phyloP scores from a whole-genome alignment of 176 grass and related monocot species.

The Phoenix dactylifera region DNA sequence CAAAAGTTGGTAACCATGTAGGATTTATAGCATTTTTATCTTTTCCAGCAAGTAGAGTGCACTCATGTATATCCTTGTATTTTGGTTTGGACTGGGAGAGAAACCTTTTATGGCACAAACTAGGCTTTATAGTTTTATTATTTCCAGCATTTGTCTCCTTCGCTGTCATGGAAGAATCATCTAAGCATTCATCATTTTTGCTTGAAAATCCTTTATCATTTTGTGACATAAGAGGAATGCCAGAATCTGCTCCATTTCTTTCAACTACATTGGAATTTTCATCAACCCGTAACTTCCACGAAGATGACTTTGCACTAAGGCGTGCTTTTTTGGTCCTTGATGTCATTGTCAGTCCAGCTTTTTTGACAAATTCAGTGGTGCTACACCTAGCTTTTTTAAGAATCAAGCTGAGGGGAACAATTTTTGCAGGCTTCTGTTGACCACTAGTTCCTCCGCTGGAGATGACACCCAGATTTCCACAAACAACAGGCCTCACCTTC shows the following conservation, averaged over 20 bases:
- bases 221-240: not conserved
- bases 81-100: slow-evolving; percentile 1
- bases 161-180: not conserved
- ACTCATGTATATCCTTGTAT: not conserved
- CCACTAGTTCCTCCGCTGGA: slow-evolving; percentile 50
- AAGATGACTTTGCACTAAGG: slow-evolving; percentile 5
- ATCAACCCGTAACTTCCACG: not conserved
- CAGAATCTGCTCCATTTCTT: not conserved
- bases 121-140: not conserved
- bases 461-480: slow-evolving; percentile 58
- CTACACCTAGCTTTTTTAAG: slow-evolving; percentile 55
- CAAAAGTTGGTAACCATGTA: slow-evolving; percentile 20
- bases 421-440: slow-evolving; percentile 69
- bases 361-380: slow-evolving; percentile 20
- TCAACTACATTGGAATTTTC: not conserved
- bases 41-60: slow-evolving; percentile 14
- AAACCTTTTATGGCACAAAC: not conserved
- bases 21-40: slow-evolving; percentile 23
- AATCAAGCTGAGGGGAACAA: slow-evolving; percentile 66
- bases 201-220: not conserved
- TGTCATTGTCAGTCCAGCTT: slow-evolving; percentile 16
- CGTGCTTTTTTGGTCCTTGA: slow-evolving; percentile 22
- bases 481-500: slow-evolving; percentile 34
- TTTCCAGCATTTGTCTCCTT: not conserved
- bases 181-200: slow-evolving; percentile 3